Base-by-base conservation (phyloP, 1,139 yeast genomes). In the Hemisphaericaspora xylanilytica region DNA sequence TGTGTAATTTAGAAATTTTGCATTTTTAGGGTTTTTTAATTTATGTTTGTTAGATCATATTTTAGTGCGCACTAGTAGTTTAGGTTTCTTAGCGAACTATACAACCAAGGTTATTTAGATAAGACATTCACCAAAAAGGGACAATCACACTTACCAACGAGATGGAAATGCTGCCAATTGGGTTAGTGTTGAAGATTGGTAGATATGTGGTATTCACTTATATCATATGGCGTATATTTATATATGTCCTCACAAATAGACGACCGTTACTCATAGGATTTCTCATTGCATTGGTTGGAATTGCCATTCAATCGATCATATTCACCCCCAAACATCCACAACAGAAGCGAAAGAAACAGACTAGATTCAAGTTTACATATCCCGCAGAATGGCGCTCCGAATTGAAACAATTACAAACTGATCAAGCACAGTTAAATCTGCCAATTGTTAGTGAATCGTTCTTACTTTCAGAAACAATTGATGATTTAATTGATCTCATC, bases 391-490 rank as follows among this genome's bases (percentile, higher is more conserved):
- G 75, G 76, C 35, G 43, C 0, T 30, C 37, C 0, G 63, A 63
- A 39, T 11, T 51, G 0, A 35, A 29, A 1, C 16, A 28, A 8
- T 31, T 57, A 5, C 39, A 28, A 9, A 33, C 38, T 2, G 43
- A 41, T 20, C 22, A 30, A 10, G 40, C 43, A 0, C 32, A 41
- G 12, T 43, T 52, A 46, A 35, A 33, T 24, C 34, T 37, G 11
- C 68, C 75, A 0, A 58, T 77, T 3, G 67, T 75, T 36, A 70
- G 75, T 3, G 75, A 75, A 21, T 76, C 81, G 16, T 71, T 75
- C 44, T 53, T 74, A 3, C 66, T 83, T 11, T 78, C 83, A 3
- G 73, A 70, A 34, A 70, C 79, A 0, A 40, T 85, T 2, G 77
- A 78, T 28, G 72, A 67, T 3, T 59, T 88, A 7, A 60, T 83